Conservation (phyloP, 208 protist genomes). For the Crithidia bombi region DNA sequence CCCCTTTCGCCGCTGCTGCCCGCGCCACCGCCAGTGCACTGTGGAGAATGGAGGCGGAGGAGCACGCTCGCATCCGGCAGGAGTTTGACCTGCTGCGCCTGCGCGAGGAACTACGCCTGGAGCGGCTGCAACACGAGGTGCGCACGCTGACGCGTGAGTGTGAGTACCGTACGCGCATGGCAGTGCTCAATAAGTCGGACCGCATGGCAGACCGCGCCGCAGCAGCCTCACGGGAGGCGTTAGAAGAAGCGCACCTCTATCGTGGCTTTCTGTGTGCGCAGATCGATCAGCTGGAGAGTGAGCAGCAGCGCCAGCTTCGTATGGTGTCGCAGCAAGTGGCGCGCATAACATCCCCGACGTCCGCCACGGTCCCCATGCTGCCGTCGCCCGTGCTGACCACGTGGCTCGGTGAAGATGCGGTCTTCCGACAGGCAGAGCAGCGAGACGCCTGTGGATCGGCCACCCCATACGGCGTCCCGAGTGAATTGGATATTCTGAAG, state of each 20-base stretch:
- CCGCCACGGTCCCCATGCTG: background rate
- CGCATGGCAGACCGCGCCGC: constrained; percentile 38
- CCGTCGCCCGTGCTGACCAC: background rate
- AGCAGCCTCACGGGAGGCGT: constrained; percentile 29
- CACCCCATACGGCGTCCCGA: constrained; percentile 26
- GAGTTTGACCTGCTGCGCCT: constrained; percentile 40
- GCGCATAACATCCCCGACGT: constrained; percentile 4
- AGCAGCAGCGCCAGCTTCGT: constrained; percentile 43
- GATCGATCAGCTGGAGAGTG: constrained; percentile 20
- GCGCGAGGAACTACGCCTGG: constrained; percentile 44
- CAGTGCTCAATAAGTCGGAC: constrained; percentile 29
- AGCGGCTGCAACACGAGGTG: constrained; percentile 58
- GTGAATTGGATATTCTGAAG: constrained; percentile 54
- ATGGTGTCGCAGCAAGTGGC: constrained; percentile 27
- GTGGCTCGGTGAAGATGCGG: constrained; percentile 7
- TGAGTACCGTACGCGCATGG: constrained; percentile 45
- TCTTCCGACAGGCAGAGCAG: constrained; percentile 5
- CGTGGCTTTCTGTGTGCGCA: constrained; percentile 41
- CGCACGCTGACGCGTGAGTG: constrained; percentile 43
- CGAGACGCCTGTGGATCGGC: background rate
- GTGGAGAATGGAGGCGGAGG: constrained; percentile 18
- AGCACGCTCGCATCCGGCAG: constrained; percentile 27
- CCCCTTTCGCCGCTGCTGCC: background rate
- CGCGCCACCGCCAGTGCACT: background rate
- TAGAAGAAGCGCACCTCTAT: constrained; percentile 44